phyloP scores from a whole-genome alignment of 345 rosid species.

The Heritiera fomes region DNA sequence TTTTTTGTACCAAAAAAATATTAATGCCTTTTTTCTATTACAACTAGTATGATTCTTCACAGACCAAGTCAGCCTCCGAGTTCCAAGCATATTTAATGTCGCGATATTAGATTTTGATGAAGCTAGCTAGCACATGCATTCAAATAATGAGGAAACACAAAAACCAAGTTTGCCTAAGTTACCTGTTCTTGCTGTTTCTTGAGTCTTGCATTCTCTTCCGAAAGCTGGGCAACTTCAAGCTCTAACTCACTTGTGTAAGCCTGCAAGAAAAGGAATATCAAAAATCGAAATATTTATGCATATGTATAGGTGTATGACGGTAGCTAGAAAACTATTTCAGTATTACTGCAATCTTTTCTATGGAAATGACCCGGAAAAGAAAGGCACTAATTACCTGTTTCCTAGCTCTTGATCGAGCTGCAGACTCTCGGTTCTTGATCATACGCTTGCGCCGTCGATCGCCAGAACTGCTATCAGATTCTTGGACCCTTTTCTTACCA shows the following conservation, averaged over 20 bases:
- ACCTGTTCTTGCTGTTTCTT: conserved; percentile 63
- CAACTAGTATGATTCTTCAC: background rate
- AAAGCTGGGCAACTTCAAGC: conserved; percentile 49
- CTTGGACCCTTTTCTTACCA: conserved; percentile 51
- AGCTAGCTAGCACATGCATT: background rate
- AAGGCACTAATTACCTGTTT: conserved; percentile 47
- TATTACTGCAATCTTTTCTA: background rate
- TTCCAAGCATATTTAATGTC: background rate
- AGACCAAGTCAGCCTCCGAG: background rate
- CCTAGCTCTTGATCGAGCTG: conserved; percentile 85
- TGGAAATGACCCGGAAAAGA: background rate
- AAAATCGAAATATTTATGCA: background rate
- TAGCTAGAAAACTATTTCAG: conserved; percentile 9
- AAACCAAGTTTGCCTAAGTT: background rate
- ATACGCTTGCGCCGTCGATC: conserved; percentile 61
- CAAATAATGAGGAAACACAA: background rate
- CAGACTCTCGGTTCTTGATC: conserved; percentile 89
- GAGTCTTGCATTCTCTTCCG: conserved; percentile 69
- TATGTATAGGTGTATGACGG: background rate
- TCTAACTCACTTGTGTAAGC: conserved; percentile 73
- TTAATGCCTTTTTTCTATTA: too few relatives aligned
- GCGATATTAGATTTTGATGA: background rate
- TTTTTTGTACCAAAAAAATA: too few relatives aligned
- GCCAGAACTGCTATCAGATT: conserved; percentile 38
- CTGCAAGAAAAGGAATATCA: conserved; percentile 35